Conservation (phyloP, 2,329 filamentous ascomycete genomes). For the Xenoacremonium recifei region DNA sequence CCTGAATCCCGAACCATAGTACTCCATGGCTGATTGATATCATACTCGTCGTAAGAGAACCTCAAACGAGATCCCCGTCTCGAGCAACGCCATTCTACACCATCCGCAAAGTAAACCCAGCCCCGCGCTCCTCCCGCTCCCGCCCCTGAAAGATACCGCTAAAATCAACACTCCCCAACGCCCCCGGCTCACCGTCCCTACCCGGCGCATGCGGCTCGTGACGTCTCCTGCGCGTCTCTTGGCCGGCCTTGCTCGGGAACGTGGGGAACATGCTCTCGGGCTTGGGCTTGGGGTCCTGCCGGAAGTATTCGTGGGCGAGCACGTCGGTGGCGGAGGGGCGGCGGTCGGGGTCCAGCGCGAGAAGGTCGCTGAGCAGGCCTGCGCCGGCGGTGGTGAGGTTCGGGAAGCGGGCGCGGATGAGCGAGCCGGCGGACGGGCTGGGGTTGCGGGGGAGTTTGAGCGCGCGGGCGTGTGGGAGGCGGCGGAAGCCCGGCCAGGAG, state of each 20-base stretch:
- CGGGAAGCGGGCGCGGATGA: conserved; percentile 77
- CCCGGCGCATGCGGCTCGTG: conserved; percentile 78
- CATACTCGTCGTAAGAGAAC: too few species aligned
- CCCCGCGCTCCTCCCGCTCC: conserved; percentile 63
- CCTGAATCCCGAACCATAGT: too few species aligned
- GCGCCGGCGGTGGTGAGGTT: conserved; percentile 75
- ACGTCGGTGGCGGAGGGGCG: conserved; percentile 73
- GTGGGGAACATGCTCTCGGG: conserved; percentile 92
- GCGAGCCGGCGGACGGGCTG: conserved; percentile 40
- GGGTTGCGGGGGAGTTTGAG: conserved; percentile 64
- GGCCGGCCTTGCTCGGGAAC: conserved; percentile 91
- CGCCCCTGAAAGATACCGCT: conserved; percentile 69
- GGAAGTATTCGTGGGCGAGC: conserved; percentile 80
- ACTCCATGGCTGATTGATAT: too few species aligned
- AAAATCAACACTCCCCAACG: conserved; percentile 60
- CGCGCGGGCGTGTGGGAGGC: conserved; percentile 81
- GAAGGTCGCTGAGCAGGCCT: conserved; percentile 64
- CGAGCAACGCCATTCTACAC: conserved; percentile 34
- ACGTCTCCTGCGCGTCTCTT: conserved; percentile 76
- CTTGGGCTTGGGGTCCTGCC: conserved; percentile 86
- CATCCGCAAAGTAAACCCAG: conserved; percentile 66
- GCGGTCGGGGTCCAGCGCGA: conserved; percentile 70
- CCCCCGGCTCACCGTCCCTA: conserved; percentile 68
- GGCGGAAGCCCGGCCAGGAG: conserved; percentile 81
- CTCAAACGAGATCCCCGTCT: too few species aligned